Evolutionary conservation across 2,329 filamentous ascomycete genomes (phyloP), one percentile per base, ranked within the genome.

Genomic region (Leptoxyphium fumago): DNA sequence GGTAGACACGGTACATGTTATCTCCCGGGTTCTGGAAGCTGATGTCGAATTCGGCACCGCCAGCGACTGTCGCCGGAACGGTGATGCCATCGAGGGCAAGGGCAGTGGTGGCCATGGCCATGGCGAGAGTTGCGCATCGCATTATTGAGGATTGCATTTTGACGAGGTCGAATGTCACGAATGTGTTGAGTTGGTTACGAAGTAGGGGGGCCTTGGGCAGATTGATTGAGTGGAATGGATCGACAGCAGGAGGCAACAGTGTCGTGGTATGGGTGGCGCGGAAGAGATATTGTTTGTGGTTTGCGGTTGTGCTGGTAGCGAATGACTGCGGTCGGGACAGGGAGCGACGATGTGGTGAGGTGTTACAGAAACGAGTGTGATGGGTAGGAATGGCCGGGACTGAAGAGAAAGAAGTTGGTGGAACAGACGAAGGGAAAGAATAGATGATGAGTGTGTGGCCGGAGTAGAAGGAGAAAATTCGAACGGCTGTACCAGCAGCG

Each of bases 1-100:
- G 57, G 46, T 59, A 63, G 40, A 62, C 50, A 39, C 59, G 51
- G 50, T 57, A 63, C 29, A 50, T 44, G 36, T 43, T 39, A 26
- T 41, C 50, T 29, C 50, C 47, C 30, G 52, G 47, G 34, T 56
- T 51, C 39, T 54, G 46, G 41, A 56, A 59, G 43, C 66, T 60
- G 29, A 57, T 54, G 5, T 55, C 61, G 53, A 64, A 55, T 2
- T 45, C 43, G 5, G 39, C 14, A 34, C 45, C 53, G 9, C 55
- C 57, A 11, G 44, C 45, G 44, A 60, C 50, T 10, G 46, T 46
- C 36, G 39, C 26, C 8, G 56, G 55, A 10, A 52, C 54, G 2
- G 54, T 49, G 39, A 60, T 52, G 42, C 51, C 50, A 39, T 53
- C 45, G 15, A 60, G 43, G 10, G 55, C 57, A 9, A 43, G 34